These are phyloP conservation scores for Mortierella sp. DNA, from an alignment of 371 early-diverging fungal genomes.

Conservation along the genomic window DNA sequence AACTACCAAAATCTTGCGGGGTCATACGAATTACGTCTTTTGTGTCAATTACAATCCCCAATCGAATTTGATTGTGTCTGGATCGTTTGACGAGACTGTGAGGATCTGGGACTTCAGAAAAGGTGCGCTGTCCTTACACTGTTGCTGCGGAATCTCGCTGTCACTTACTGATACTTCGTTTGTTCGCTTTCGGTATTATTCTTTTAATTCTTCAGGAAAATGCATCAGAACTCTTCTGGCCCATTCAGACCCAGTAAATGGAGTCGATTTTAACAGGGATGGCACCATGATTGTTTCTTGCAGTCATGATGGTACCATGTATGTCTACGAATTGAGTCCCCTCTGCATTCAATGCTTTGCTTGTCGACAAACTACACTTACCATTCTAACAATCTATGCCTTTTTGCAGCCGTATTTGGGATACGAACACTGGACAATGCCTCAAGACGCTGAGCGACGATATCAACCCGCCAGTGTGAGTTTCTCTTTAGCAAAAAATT, in stretches of 20 bases:
- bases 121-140: conserved; percentile 61
- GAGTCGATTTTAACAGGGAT: conserved; percentile 96
- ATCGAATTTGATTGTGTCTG: conserved; percentile 94
- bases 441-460: conserved; percentile 95
- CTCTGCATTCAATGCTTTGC: background rate
- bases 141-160: background rate
- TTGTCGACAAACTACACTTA: background rate
- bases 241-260: conserved; percentile 97
- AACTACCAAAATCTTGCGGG: conserved; percentile 84
- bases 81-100: conserved; percentile 98
- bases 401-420: conserved; percentile 92
- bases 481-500: background rate
- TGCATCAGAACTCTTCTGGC: conserved; percentile 93
- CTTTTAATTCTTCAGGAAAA: conserved; percentile 65
- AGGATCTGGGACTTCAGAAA: conserved; percentile 96
- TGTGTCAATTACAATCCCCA: conserved; percentile 97
- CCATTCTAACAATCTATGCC: background rate
- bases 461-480: conserved; percentile 93
- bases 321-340: conserved; percentile 41
- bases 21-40: conserved; percentile 97
- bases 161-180: background rate
- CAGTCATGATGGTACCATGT: conserved; percentile 96
- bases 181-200: background rate
- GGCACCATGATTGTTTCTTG: conserved; percentile 96
- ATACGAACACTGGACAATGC: conserved; percentile 95